These are phyloP conservation scores for Streptanthus diversifolius DNA, from an alignment of 345 rosid genomes.

Conservation along the genomic window DNA sequence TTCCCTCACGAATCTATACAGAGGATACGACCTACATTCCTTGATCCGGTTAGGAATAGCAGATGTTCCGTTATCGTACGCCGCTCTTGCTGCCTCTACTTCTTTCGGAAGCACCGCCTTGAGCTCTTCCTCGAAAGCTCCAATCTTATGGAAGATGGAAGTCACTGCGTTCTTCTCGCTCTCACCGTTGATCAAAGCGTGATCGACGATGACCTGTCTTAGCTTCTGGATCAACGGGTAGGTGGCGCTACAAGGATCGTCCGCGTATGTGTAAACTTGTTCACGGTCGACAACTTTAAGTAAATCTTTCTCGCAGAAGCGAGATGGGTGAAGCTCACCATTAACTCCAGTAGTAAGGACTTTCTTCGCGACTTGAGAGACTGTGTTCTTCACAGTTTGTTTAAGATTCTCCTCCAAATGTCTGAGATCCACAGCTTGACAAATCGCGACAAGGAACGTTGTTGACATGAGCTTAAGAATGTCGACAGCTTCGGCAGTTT, in stretches of 20 bases:
- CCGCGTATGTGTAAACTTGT: slow-evolving; percentile 50
- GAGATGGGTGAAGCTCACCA: slow-evolving; percentile 66
- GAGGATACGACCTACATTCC: slow-evolving; percentile 72
- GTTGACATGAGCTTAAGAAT: slow-evolving; percentile 73
- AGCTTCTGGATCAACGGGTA: slow-evolving; percentile 64
- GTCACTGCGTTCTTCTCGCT: slow-evolving; percentile 46
- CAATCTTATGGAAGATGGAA: slow-evolving; percentile 65
- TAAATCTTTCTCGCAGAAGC: slow-evolving; percentile 63
- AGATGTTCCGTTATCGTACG: slow-evolving; percentile 48
- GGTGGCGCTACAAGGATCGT: slow-evolving; percentile 61
- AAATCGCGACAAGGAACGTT: slow-evolving; percentile 57
- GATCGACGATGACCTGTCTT: slow-evolving; percentile 61
- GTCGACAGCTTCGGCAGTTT: slow-evolving; percentile 57
- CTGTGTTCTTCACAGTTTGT: slow-evolving; percentile 51
- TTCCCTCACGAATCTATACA: slow-evolving; percentile 63
- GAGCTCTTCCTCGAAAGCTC: slow-evolving; percentile 56
- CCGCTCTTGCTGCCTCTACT: slow-evolving; percentile 50
- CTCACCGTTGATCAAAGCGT: slow-evolving; percentile 54
- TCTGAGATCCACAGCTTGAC: slow-evolving; percentile 71
- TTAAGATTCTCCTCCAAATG: slow-evolving; percentile 69
- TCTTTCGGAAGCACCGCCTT: slow-evolving; percentile 51
- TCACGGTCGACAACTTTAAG: slow-evolving; percentile 56
- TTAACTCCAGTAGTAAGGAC: slow-evolving; percentile 45
- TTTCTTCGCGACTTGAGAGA: slow-evolving; percentile 51
- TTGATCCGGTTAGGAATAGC: slow-evolving; percentile 54